Evolutionary conservation across 1,284 basidiomycete genomes (phyloP), one percentile per base, ranked within the genome.

Genomic region (Trichosporon faecale): DNA sequence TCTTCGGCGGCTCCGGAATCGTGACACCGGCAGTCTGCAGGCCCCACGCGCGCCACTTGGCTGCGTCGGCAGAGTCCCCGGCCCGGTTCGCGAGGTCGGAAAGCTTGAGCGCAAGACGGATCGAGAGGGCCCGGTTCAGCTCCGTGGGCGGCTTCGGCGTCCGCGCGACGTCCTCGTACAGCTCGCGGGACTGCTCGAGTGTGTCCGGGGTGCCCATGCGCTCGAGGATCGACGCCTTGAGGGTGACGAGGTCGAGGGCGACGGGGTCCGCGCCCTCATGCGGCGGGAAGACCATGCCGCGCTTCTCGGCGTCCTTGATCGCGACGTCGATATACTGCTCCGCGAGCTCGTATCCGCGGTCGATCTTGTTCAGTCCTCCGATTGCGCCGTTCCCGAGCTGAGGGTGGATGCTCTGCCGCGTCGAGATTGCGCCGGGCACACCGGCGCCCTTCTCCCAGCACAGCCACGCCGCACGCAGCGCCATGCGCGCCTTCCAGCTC

Each of bases 401-500:
- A 52, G 76, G 75, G 71, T 80, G 75, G 31, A 77, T 52, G 46
- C 29, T 49, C n/a, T 29, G 27, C 44, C n/a, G 31, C 23, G 69
- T 76, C 9, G 80, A 79, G 35, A 79, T 77, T 12, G 76, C 70
- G 4, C 73, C 70, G 2, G 73, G 71, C 16, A 85, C 83, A 8
- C 89, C 89, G 9, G 87, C 86, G 7, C 89, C 90, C 89, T 90
- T 91, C 75, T 91, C 85, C 74, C 89, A 87, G 4, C 89, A 88
- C 82, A 91, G 89, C 91, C 91, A 94, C 12, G 92, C 91, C 33
- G 87, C 87, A 46, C 92, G 88, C 0, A 92, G 84, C 21, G 88
- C 87, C 79, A 91, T 88, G 29, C 91, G 85, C 18, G 86, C 91
- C 77, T 85, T 86, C 77, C 88, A 86, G 0, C 91, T 90, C 2